Evolutionary conservation across 352 stramenopile genomes (phyloP), one percentile per base, ranked within the genome.

Genomic region (Globisporangium okanoganense): DNA sequence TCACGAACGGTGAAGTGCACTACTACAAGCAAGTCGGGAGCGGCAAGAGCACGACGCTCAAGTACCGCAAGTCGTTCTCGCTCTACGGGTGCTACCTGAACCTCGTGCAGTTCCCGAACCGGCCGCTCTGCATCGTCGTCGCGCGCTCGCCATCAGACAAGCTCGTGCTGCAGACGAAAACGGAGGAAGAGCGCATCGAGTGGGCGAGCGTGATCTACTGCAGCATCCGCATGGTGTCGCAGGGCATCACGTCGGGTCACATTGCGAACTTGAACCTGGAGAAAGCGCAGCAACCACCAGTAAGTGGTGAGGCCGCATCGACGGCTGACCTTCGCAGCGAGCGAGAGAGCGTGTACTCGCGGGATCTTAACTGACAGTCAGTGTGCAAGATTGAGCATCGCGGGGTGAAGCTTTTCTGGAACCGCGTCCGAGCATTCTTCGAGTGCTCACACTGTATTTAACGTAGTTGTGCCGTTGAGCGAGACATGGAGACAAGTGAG

Each of bases 121-220:
- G 85, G 1, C 81, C 88, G 59, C 70, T 88, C 48, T 95, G 87
- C 49, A 90, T 95, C 47, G 83, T 92, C 24, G 76, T 95, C 13
- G 86, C 84, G 10, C 86, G 86, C 2, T 95, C 87, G 3, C 87
- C 87, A 29, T 87, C 79, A 5, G 87, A 95, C 67, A 95, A 95
- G 62, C 64, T 95, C 20, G 85, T 95, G 53, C 66, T 95, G 33
- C 72, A 94, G 63, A 80, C 79, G 8, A 65, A 63, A 29, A 76
- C 74, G 3, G 72, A 90, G 29, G 73, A 85, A n/a, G 83, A 95
- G 59, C 83, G 85, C n/a, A 76, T 94, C 62, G 85, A 93, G 61
- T 95, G 87, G 87, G 85, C 85, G 24, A 94, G 85, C 53, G 78
- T 90, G 40, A 81, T 95, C 49, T 92, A 94, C 71, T 95, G 87